A percentile compares a stretch with the other conserved stretches of the same genome.
These are phyloP conservation scores for Aquanectria penicillioides DNA, from an alignment of 2,329 filamentous ascomycete species.

Conservation along the genomic window DNA sequence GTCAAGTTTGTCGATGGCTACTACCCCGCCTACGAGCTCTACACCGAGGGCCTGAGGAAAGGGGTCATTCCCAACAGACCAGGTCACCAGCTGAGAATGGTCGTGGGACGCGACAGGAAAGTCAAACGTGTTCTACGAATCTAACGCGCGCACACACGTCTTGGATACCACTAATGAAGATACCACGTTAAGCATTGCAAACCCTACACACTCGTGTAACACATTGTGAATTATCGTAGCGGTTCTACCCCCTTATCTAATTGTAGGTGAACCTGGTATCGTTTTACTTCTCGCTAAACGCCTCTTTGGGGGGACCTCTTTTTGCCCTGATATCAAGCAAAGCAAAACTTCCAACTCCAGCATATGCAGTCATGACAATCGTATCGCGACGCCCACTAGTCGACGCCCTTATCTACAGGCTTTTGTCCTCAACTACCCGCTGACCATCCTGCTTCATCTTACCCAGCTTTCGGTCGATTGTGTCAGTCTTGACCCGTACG, in stretches of 20 bases:
- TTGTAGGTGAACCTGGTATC: slow-evolving; percentile 24
- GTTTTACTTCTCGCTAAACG: slow-evolving; percentile 25
- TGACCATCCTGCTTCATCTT: slow-evolving; percentile 67
- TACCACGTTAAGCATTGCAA: slow-evolving; percentile 8
- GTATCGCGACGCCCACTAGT: slow-evolving; percentile 27
- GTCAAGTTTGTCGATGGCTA: slow-evolving; percentile 76
- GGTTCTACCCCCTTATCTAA: slow-evolving; percentile 9
- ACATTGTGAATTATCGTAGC: slow-evolving; percentile 17
- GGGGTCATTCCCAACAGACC: slow-evolving; percentile 64
- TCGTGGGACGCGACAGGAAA: slow-evolving; percentile 68
- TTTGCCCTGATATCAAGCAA: slow-evolving; percentile 29
- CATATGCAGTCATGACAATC: slow-evolving; percentile 42
- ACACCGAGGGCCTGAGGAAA: slow-evolving; percentile 65
- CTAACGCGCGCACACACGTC: slow-evolving; percentile 34
- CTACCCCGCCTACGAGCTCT: slow-evolving; percentile 79
- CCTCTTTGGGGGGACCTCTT: too few relatives aligned
- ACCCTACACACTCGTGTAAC: background rate
- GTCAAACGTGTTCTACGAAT: slow-evolving; percentile 67
- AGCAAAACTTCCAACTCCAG: slow-evolving; percentile 34
- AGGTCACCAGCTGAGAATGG: slow-evolving; percentile 68
- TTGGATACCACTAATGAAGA: slow-evolving; percentile 24
- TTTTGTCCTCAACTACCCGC: slow-evolving; percentile 61
- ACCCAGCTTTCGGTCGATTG: slow-evolving; percentile 64
- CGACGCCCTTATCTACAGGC: slow-evolving; percentile 21
- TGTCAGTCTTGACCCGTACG: slow-evolving; percentile 62